Evolutionary conservation across 163 green algal genomes (phyloP).

Genomic region (Scenedesmus sp.): DNA sequence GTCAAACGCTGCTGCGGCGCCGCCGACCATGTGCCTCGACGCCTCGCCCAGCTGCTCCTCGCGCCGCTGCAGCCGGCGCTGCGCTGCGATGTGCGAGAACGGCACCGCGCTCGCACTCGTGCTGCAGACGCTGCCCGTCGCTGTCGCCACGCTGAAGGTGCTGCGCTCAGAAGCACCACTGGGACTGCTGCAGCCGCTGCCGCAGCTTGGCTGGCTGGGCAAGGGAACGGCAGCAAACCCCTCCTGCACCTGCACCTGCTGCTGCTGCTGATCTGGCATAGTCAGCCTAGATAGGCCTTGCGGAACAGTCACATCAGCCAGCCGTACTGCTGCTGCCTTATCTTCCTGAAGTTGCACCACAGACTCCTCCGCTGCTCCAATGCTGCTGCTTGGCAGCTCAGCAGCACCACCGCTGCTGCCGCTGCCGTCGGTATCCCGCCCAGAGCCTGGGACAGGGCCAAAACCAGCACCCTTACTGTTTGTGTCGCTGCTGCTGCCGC

Average conservation of each 20-base stretch:
- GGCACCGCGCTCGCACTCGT: neutral
- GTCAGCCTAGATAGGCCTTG: neutral
- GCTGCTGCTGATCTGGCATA: neutral
- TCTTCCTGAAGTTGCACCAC: neutral
- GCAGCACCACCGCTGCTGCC: neutral
- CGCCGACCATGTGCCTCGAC: neutral
- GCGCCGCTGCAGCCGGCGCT: constrained; percentile 7
- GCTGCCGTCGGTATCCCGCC: neutral
- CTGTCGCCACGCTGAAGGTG: neutral
- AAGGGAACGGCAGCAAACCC: neutral
- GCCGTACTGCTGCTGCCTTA: neutral
- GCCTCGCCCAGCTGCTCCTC: constrained; percentile 7
- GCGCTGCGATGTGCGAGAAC: constrained; percentile 43
- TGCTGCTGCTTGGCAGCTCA: neutral
- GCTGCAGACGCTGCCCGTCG: constrained; percentile 25
- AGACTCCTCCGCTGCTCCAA: neutral
- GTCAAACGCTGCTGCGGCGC: constrained; percentile 31
- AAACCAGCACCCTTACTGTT: neutral
- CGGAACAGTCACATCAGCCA: neutral
- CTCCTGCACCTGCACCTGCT: too few relatives aligned
- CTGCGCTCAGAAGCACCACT: constrained; percentile 42
- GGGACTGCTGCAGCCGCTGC: constrained; percentile 34
- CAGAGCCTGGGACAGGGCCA: neutral
- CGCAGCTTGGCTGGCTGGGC: neutral
- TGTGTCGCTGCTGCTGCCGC: neutral